A percentile compares a stretch with the other conserved stretches of the same genome.
These are phyloP conservation scores for Kregervanrija fluxuum DNA, from an alignment of 805 yeast genomes.

Conservation along the genomic window DNA sequence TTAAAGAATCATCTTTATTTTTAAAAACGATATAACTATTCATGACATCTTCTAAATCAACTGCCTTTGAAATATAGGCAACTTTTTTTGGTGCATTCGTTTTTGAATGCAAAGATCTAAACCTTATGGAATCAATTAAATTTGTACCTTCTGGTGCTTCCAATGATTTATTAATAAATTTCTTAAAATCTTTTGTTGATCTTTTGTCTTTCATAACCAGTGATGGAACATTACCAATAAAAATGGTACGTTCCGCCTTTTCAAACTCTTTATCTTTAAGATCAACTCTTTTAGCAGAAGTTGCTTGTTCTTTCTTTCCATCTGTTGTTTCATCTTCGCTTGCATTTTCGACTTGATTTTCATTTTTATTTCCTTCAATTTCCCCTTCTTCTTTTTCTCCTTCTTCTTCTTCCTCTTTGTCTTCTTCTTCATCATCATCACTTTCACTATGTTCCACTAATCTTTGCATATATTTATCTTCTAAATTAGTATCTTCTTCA, in stretches of 20 bases:
- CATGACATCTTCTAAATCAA: slow-evolving; percentile 73
- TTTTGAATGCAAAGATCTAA: slow-evolving; percentile 85
- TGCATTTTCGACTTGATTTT: neutral
- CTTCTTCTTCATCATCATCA: slow-evolving; percentile 14
- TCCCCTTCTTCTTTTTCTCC: slow-evolving; percentile 17
- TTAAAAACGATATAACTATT: slow-evolving; percentile 85
- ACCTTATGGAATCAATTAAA: slow-evolving; percentile 66
- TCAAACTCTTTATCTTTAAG: slow-evolving; percentile 65
- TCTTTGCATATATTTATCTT: slow-evolving; percentile 13
- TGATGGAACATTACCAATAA: slow-evolving; percentile 78
- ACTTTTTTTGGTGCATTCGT: slow-evolving; percentile 87
- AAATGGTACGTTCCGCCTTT: slow-evolving; percentile 78
- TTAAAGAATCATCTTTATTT: slow-evolving; percentile 40
- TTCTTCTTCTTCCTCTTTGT: slow-evolving; percentile 3
- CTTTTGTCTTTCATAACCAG: slow-evolving; percentile 57
- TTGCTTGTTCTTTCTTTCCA: slow-evolving; percentile 9
- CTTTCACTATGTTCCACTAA: slow-evolving; percentile 22
- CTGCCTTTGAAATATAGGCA: slow-evolving; percentile 74
- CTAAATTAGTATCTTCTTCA: slow-evolving; percentile 10
- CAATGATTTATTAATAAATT: slow-evolving; percentile 38
- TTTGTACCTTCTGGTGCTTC: slow-evolving; percentile 6
- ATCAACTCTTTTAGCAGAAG: slow-evolving; percentile 45
- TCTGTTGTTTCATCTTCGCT: slow-evolving; percentile 19
- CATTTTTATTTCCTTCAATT: slow-evolving; percentile 8
- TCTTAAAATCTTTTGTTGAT: slow-evolving; percentile 56